phyloP scores from a whole-genome alignment of 768 basidiomycete species.

The Lentinus brumalis region DNA sequence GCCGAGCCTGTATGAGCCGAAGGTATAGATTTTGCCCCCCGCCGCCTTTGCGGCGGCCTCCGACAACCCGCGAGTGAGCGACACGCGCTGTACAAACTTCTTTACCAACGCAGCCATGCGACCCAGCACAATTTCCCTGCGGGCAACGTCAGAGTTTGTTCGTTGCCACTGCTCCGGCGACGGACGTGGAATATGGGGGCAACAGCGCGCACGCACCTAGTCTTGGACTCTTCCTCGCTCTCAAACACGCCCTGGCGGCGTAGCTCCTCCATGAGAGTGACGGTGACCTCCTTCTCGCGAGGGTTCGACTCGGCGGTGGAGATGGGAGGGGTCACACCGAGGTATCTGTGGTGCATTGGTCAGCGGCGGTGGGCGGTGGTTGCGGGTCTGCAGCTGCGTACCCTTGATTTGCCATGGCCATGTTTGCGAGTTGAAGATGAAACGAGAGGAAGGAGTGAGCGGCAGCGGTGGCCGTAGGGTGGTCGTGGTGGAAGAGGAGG shows the following conservation, averaged over 20 bases:
- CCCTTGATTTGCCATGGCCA: conserved; percentile 21
- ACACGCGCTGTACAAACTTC: conserved; percentile 87
- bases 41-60: conserved; percentile 86
- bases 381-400: not conserved
- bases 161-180: conserved; percentile 8
- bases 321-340: conserved; percentile 87
- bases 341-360: conserved; percentile 47
- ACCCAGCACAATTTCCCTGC: conserved; percentile 91
- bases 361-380: too few species aligned
- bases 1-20: conserved; percentile 96
- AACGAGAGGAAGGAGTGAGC: not conserved
- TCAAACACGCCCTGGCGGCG: conserved; percentile 86
- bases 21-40: conserved; percentile 98
- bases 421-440: not conserved
- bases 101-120: conserved; percentile 88
- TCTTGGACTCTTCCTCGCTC: conserved; percentile 82
- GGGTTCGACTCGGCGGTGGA: conserved; percentile 72
- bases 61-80: conserved; percentile 78
- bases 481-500: conserved; percentile 18
- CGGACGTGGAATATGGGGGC: not conserved
- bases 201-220: conserved; percentile 60
- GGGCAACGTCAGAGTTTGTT: conserved; percentile 5
- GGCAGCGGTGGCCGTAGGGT: not conserved
- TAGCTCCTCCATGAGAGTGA: conserved; percentile 89
- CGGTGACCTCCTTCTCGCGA: conserved; percentile 81